Evolutionary conservation across 257 asterid species (phyloP).

Genomic region (Jacaranda copaia): DNA sequence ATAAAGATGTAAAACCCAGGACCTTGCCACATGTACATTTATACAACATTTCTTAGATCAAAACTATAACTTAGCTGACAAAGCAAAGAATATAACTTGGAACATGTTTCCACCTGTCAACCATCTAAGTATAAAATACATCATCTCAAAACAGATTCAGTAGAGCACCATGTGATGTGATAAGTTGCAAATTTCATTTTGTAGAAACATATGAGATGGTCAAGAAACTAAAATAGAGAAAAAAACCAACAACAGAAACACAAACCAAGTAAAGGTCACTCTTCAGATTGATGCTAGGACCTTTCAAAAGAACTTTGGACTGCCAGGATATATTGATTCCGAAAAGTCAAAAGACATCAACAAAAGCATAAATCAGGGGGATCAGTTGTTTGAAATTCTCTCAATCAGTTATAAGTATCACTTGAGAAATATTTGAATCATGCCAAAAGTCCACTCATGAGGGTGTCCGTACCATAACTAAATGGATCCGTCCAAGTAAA

Average conservation of each 20-base stretch:
- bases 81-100: conserved; percentile 14
- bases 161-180: conserved; percentile 3
- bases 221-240: neutral
- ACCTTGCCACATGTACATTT: neutral
- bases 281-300: neutral
- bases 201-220: conserved; percentile 15
- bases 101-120: conserved; percentile 8
- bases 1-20: conserved; percentile 7
- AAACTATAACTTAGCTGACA: conserved; percentile 19
- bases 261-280: neutral
- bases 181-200: neutral
- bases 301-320: too few species aligned
- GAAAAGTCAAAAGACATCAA: neutral
- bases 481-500: conserved; percentile 12
- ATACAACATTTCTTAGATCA: conserved; percentile 4
- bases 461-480: conserved; percentile 3
- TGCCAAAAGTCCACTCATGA: conserved; percentile 4
- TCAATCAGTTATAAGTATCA: conserved; percentile 19
- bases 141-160: conserved; percentile 9
- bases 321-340: conserved; percentile 5
- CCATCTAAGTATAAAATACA: conserved; percentile 6
- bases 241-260: neutral
- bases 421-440: conserved; percentile 26
- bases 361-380: neutral
- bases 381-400: conserved; percentile 1